Percentiles rank a stretch among this genome's conserved stretches.
phyloP scores from a whole-genome alignment of 345 rosid species.

The Physaria fendleri region DNA sequence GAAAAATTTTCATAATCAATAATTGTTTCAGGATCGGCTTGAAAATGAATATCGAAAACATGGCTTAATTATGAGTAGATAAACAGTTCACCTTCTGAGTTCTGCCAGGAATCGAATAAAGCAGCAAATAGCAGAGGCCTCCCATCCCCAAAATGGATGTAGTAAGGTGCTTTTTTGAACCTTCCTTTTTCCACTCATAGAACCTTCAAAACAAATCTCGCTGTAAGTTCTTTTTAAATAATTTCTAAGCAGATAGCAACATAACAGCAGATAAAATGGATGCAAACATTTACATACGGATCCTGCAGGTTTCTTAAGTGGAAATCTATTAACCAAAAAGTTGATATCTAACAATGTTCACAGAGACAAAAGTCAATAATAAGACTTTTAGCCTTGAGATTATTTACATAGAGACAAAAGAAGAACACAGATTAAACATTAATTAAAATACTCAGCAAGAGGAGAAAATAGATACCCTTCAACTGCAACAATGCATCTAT shows the following conservation, averaged over 20 bases:
- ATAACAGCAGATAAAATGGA: not conserved
- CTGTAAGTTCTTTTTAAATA: not conserved
- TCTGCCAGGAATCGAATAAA: conserved; percentile 80
- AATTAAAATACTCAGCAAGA: not conserved
- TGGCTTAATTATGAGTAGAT: not conserved
- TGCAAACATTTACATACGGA: not conserved
- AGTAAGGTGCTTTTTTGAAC: conserved; percentile 87
- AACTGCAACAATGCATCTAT: conserved; percentile 65
- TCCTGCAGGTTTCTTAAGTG: not conserved
- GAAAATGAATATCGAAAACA: not conserved
- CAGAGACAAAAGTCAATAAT: not conserved
- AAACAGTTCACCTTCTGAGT: conserved; percentile 48
- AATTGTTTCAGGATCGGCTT: not conserved
- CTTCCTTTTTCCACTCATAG: conserved; percentile 96
- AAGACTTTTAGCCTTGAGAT: not conserved
- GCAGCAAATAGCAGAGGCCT: conserved; percentile 90
- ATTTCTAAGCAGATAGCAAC: not conserved
- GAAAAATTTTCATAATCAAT: not conserved
- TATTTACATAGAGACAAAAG: not conserved
- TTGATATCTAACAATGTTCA: not conserved
- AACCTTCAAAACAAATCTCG: conserved; percentile 41
- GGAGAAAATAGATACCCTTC: conserved; percentile 62
- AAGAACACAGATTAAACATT: not conserved
- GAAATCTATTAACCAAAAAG: not conserved
- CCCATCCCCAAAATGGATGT: conserved; percentile 75